phyloP scores from a whole-genome alignment of 2,329 filamentous ascomycete genomes.

The Grosmannia huntii region DNA sequence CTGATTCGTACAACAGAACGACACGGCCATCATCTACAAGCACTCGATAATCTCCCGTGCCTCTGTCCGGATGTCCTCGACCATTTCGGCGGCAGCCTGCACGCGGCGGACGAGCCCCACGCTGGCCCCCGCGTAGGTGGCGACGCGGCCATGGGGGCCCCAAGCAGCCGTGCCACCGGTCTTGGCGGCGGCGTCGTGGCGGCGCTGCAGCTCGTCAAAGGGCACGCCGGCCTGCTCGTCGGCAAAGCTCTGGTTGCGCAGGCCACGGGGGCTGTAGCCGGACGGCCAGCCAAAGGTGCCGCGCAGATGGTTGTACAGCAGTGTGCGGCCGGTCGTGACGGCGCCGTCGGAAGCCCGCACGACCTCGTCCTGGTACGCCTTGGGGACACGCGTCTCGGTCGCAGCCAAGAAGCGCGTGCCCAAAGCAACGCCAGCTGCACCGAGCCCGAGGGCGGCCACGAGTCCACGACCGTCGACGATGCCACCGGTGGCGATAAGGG shows the following conservation, averaged over 20 bases:
- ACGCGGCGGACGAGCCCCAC: constrained; percentile 10
- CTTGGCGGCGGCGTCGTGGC: constrained; percentile 24
- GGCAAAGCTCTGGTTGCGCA: constrained; percentile 27
- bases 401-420: constrained; percentile 51
- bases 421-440: constrained; percentile 42
- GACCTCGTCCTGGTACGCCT: constrained; percentile 29
- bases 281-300: constrained; percentile 30
- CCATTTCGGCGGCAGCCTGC: constrained; percentile 2
- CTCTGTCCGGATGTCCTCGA: constrained; percentile 2
- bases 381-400: constrained; percentile 24
- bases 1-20: too few species aligned
- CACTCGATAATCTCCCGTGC: neutral
- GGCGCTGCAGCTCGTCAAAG: constrained; percentile 27
- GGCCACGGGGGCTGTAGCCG: constrained; percentile 24
- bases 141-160: constrained; percentile 13
- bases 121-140: constrained; percentile 11
- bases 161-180: constrained; percentile 17
- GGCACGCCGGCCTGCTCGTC: constrained; percentile 26
- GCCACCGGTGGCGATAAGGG: constrained; percentile 45
- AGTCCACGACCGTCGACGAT: constrained; percentile 43
- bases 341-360: constrained; percentile 27
- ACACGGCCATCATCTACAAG: neutral
- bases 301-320: constrained; percentile 30
- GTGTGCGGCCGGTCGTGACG: constrained; percentile 25
- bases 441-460: constrained; percentile 40